These are phyloP conservation scores for Apiotrichum gracile DNA, from an alignment of 1,284 basidiomycete species.

Conservation along the genomic window DNA sequence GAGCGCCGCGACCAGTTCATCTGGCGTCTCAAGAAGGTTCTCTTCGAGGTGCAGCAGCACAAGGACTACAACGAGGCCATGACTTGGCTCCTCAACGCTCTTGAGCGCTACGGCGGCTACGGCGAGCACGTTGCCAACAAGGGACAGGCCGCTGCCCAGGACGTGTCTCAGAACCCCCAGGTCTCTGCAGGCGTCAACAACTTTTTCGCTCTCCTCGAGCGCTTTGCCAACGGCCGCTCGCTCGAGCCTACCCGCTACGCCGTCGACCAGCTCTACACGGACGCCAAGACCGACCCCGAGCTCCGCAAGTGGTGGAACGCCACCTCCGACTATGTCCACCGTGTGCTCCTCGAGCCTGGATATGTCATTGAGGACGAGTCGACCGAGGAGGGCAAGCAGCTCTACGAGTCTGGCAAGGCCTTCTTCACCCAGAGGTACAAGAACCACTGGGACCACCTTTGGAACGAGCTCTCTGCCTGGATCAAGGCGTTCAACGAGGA, in stretches of 20 bases:
- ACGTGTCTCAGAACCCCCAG: conserved; percentile 47
- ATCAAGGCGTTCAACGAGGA: conserved; percentile 80
- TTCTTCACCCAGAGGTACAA: conserved; percentile 81
- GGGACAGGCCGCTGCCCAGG: conserved; percentile 52
- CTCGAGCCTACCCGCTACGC: conserved; percentile 68
- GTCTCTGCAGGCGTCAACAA: conserved; percentile 45
- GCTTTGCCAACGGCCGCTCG: conserved; percentile 70
- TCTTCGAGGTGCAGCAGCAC: conserved; percentile 84
- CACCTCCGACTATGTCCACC: conserved; percentile 63
- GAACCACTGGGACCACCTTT: conserved; percentile 72
- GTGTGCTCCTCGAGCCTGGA: conserved; percentile 76
- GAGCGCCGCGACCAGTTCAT: conserved; percentile 63
- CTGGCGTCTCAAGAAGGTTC: conserved; percentile 56
- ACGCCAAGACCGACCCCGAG: conserved; percentile 68
- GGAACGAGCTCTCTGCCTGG: conserved; percentile 65
- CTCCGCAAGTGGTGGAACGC: conserved; percentile 69
- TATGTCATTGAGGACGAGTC: conserved; percentile 78
- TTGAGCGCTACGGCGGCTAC: conserved; percentile 70
- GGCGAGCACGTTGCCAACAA: conserved; percentile 51
- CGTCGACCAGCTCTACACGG: conserved; percentile 66
- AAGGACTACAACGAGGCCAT: conserved; percentile 81
- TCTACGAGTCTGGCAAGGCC: conserved; percentile 63
- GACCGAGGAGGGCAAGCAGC: conserved; percentile 55
- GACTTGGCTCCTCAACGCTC: conserved; percentile 63
- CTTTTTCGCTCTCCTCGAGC: conserved; percentile 75